phyloP scores from a whole-genome alignment of 176 grass and related monocot genomes.

The Triticum urartu region DNA sequence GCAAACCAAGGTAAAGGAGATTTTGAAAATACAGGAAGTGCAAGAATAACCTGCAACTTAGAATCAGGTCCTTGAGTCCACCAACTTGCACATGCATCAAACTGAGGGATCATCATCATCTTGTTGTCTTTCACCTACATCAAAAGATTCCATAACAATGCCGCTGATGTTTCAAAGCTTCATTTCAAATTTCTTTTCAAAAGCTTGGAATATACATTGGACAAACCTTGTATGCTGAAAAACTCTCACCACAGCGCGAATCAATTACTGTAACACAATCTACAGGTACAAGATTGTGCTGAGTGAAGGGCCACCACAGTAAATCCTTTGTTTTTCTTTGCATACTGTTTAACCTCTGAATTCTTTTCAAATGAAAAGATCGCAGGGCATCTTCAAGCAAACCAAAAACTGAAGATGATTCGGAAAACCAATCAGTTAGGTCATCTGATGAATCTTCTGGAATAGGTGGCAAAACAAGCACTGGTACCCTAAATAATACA shows the following conservation, averaged over 20 bases:
- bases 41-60: constrained; percentile 67
- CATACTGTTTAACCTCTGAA: constrained; percentile 74
- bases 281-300: constrained; percentile 84
- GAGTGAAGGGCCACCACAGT: constrained; percentile 98
- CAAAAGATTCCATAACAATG: constrained; percentile 21
- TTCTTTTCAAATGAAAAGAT: constrained; percentile 73
- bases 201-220: constrained; percentile 1
- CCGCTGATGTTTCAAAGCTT: neutral
- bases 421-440: constrained; percentile 84
- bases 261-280: constrained; percentile 84
- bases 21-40: neutral
- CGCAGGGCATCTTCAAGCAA: constrained; percentile 54
- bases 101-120: constrained; percentile 74
- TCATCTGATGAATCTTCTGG: constrained; percentile 74
- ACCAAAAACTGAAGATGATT: constrained; percentile 61
- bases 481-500: constrained; percentile 54
- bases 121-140: constrained; percentile 57
- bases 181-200: constrained; percentile 15
- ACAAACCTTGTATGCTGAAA: constrained; percentile 83
- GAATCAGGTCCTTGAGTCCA: constrained; percentile 98
- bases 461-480: constrained; percentile 76
- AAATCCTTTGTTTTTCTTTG: constrained; percentile 70
- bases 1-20: constrained; percentile 16
- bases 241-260: constrained; percentile 93
- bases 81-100: constrained; percentile 98